Conservation (phyloP, 2,329 filamentous ascomycete species). For the Penicillium sp. region DNA sequence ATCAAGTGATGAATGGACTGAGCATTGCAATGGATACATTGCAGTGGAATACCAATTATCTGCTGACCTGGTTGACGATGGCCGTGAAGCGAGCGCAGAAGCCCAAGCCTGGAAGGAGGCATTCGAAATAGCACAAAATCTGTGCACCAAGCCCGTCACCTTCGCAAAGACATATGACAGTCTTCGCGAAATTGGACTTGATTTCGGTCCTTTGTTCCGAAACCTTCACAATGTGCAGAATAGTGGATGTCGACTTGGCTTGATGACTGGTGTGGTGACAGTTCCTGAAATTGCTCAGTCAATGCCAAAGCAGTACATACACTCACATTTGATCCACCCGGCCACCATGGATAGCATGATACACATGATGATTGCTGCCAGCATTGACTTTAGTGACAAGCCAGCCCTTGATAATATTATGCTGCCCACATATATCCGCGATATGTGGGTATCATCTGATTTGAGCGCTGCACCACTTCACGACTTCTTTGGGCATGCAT, state of each 20-base stretch:
- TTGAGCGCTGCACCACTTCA: conserved; percentile 19
- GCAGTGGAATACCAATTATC: conserved; percentile 17
- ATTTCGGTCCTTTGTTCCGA: conserved; percentile 33
- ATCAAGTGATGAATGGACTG: conserved; percentile 31
- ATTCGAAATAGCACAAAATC: conserved; percentile 11
- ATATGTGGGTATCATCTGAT: conserved; percentile 34
- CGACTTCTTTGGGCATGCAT: conserved; percentile 27
- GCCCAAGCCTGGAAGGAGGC: conserved; percentile 9
- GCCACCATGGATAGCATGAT: conserved; percentile 38
- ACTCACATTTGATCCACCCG: conserved; percentile 38
- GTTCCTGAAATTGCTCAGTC: conserved; percentile 29
- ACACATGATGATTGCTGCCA: conserved; percentile 28
- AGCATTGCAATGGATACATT: conserved; percentile 37
- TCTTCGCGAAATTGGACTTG: conserved; percentile 28
- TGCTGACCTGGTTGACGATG: conserved; percentile 5
- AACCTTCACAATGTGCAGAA: conserved; percentile 27
- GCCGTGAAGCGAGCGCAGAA: conserved; percentile 16
- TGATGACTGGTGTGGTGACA: conserved; percentile 24
- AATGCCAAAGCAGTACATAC: conserved; percentile 36
- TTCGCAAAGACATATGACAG: conserved; percentile 27
- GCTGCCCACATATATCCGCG: conserved; percentile 33
- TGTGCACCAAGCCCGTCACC: conserved; percentile 24
- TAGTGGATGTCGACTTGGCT: conserved; percentile 17
- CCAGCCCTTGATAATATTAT: conserved; percentile 23
- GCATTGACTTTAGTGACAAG: conserved; percentile 25